Percentiles rank a stretch among this genome's conserved stretches.
Conservation (phyloP, 495 filamentous ascomycete genomes). For the Aspergillus mulundensis region DNA sequence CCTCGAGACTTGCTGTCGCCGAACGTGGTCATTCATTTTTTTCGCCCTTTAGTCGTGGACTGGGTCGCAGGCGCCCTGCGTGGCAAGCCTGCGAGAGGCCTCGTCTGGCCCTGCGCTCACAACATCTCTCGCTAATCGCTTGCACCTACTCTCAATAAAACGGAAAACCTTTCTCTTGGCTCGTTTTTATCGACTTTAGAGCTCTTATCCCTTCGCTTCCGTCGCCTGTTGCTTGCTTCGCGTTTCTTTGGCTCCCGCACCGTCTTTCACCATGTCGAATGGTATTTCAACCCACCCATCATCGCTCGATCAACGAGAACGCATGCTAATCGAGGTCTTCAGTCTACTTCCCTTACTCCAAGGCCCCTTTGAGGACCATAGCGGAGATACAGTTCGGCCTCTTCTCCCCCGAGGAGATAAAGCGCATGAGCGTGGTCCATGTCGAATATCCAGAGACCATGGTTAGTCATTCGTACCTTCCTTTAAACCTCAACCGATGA, state of each 20-base stretch:
- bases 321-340: no score
- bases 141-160: slow-evolving; percentile 8
- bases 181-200: background rate
- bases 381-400: slow-evolving; percentile 99
- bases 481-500: background rate
- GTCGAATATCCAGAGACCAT: slow-evolving; percentile 97
- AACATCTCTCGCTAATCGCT: slow-evolving; percentile 35
- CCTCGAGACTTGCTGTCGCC: slow-evolving; percentile 20
- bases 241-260: slow-evolving; percentile 14
- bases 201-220: slow-evolving; percentile 1
- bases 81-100: slow-evolving; percentile 53
- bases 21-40: slow-evolving; percentile 22
- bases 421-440: slow-evolving; percentile 89
- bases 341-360: slow-evolving; percentile 84
- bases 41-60: slow-evolving; percentile 36
- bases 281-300: no score
- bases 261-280: slow-evolving; percentile 75
- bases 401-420: slow-evolving; percentile 94
- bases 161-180: background rate
- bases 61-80: slow-evolving; percentile 49
- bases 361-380: slow-evolving; percentile 90
- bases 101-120: slow-evolving; percentile 43
- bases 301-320: no score
- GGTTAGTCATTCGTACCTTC: slow-evolving; percentile 44
- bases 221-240: background rate